These are phyloP conservation scores for Ascochyta viciae-villosae DNA, from an alignment of 2,329 filamentous ascomycete species.

Conservation along the genomic window DNA sequence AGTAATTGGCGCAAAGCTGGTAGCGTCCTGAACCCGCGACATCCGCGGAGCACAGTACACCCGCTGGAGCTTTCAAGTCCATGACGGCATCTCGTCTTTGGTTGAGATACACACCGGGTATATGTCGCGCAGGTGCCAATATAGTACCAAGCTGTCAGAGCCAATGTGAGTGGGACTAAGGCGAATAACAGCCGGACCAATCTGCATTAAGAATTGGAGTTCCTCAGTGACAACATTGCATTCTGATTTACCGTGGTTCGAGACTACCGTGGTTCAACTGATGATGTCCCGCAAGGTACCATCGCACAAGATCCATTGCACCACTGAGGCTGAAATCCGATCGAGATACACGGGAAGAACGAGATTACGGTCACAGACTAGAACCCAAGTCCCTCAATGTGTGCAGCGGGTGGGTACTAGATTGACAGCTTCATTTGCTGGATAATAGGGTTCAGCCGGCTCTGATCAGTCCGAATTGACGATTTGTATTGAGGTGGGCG, in stretches of 20 bases:
- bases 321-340: not conserved
- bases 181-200: not conserved
- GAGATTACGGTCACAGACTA: not conserved
- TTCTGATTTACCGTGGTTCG: not conserved
- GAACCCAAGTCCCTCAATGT: not conserved
- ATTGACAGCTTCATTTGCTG: not conserved
- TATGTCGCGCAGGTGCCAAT: conserved; percentile 5
- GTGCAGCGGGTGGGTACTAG: not conserved
- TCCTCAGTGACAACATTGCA: not conserved
- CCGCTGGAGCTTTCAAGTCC: not conserved
- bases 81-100: conserved; percentile 9
- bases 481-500: not conserved
- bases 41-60: conserved; percentile 2
- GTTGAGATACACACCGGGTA: not conserved
- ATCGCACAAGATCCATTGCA: not conserved
- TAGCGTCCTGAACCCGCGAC: not conserved
- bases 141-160: conserved; percentile 1
- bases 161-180: not conserved
- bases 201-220: not conserved
- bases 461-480: not conserved
- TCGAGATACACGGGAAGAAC: not conserved
- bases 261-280: not conserved
- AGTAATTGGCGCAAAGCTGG: conserved; percentile 6
- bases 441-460: not conserved
- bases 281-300: not conserved